Base-by-base conservation (phyloP, 768 basidiomycete species). In the Rhodotorula paludigena region DNA sequence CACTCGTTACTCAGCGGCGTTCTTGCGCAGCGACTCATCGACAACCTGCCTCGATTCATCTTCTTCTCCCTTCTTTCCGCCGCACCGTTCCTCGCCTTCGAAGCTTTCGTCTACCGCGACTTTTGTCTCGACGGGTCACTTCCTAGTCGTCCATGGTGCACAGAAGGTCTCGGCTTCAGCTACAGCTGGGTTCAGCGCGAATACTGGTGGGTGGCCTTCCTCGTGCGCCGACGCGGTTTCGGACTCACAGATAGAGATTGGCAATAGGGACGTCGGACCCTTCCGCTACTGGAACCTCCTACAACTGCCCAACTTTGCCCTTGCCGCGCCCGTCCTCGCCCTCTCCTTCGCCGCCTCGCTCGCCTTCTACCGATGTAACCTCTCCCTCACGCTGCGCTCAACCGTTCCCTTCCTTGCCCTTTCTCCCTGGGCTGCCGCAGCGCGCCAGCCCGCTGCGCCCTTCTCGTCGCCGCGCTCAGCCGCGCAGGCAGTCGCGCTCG, bases 251-350 rank as follows among this genome's bases (percentile, higher is more conserved):
- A 25, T 10, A 9, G 23, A 25, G 7, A 10, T 32, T 54, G 5
- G 4, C 25, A 41, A 3, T 65, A 81, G 80, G 96, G 82, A 88
- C 76, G 80, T 83, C 65, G 92, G 93, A 23, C 84, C 93, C 71
- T 78, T 99, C 68, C 84, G 82, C 5, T 98, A 98, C 78, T 99
- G 90, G 90, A 87, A 87, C 0, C 68, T 80, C 32, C 79, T 83
- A 38, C 93, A 99, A 78, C 73, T 91, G 4, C 96, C 96, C 53
- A 96, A 97, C 78, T 89, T 97, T 76, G 70, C 90, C 66, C 81
- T 98, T 63, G 85, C 88, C 23, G 74, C 84, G 0, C 94, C 94
- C 0, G 82, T 87, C 0, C 82, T 94, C 60, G 48, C 79, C 56
- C 79, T 77, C 41, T 77, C 76, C 23, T 83, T 68, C 78, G 86